Evolutionary conservation across 345 rosid genomes (phyloP).

Genomic region (Populus davidiana): DNA sequence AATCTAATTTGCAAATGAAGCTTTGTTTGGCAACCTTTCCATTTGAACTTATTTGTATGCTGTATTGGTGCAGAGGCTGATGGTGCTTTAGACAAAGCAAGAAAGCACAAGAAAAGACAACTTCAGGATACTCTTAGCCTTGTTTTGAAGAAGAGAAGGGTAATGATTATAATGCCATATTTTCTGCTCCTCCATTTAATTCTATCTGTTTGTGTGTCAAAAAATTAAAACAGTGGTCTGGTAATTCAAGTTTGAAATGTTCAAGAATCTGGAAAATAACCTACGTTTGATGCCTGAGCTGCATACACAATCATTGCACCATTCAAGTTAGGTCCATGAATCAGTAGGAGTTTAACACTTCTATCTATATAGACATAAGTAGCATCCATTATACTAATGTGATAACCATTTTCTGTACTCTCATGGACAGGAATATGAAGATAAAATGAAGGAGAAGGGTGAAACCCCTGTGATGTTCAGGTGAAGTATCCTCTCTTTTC

Average conservation of each 20-base stretch:
- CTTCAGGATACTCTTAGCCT: constrained; percentile 94
- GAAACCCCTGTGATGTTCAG: constrained; percentile 97
- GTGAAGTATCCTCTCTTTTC: constrained; percentile 31
- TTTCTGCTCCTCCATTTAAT: background rate
- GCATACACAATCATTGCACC: background rate
- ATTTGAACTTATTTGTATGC: constrained; percentile 14
- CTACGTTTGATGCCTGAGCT: background rate
- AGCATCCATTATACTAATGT: background rate
- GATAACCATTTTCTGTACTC: constrained; percentile 9
- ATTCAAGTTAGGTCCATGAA: background rate
- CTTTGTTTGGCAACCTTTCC: constrained; percentile 5
- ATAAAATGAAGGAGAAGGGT: constrained; percentile 94
- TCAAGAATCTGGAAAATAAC: background rate
- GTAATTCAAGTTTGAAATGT: constrained; percentile 6
- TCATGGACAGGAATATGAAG: constrained; percentile 66
- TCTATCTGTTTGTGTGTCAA: background rate
- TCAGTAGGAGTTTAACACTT: background rate
- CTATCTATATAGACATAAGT: background rate
- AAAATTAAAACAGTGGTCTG: background rate
- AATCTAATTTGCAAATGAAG: constrained; percentile 4
- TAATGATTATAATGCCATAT: constrained; percentile 17
- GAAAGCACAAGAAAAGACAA: constrained; percentile 98
- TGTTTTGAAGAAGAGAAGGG: constrained; percentile 91
- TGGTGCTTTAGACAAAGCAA: constrained; percentile 98
- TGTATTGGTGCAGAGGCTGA: constrained; percentile 76